Evolutionary conservation across 2,329 filamentous ascomycete genomes (phyloP).

Genomic region (Verticillium longisporum): DNA sequence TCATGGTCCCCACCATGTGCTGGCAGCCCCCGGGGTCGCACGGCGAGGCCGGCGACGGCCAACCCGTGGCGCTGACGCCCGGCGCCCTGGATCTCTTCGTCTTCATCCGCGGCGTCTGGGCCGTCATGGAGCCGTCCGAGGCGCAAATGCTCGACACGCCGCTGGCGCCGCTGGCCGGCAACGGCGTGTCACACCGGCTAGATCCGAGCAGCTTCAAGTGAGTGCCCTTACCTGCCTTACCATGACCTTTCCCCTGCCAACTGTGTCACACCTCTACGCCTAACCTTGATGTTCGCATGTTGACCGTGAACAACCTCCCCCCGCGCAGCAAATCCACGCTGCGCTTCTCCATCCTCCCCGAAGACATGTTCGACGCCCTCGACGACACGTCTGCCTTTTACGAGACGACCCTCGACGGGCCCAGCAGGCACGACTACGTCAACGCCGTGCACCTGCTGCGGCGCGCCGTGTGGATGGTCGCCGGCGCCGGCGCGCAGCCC

Average conservation of each 20-base stretch:
- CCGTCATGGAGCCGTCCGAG: constrained; percentile 2
- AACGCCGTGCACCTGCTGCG: constrained; percentile 13
- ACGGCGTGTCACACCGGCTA: neutral
- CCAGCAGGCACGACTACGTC: constrained; percentile 12
- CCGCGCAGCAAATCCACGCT: neutral
- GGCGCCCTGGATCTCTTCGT: constrained; percentile 3
- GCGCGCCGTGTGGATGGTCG: constrained; percentile 11
- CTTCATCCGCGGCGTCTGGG: constrained; percentile 4
- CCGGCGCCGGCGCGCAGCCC: constrained; percentile 14
- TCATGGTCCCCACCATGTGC: constrained; percentile 21
- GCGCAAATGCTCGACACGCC: neutral
- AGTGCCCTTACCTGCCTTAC: too few species aligned
- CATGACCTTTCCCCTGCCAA: too few species aligned
- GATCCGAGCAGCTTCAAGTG: neutral
- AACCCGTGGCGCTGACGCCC: neutral
- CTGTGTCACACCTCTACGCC: neutral
- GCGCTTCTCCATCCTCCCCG: neutral
- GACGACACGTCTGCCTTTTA: neutral
- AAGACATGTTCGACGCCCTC: constrained; percentile 2
- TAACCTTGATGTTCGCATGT: neutral
- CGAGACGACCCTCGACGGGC: neutral
- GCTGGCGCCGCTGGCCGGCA: neutral
- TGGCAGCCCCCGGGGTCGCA: neutral
- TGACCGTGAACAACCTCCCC: neutral
- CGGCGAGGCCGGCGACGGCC: neutral